phyloP scores from a whole-genome alignment of 140 eudicot genomes.

The Oenanthe javanica region DNA sequence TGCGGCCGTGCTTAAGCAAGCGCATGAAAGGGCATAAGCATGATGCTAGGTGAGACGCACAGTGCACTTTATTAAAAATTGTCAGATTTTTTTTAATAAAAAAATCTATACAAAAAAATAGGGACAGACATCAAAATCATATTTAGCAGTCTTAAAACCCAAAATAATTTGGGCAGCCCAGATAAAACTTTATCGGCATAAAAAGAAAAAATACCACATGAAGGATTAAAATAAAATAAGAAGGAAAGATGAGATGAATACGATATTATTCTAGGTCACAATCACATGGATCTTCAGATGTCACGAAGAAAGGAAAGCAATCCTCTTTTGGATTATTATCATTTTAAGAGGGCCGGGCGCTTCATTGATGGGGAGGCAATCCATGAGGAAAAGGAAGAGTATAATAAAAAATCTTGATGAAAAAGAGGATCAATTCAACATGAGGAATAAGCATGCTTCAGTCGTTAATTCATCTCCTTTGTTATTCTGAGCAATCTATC shows the following conservation, averaged over 20 bases:
- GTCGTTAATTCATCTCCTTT: neutral
- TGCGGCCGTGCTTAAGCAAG: neutral
- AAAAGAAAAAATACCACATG: neutral
- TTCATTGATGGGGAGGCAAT: neutral
- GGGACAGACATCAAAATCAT: neutral
- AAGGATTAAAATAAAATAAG: neutral
- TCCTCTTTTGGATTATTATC: neutral
- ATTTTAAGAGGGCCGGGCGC: neutral
- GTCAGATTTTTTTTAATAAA: neutral
- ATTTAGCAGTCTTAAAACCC: neutral
- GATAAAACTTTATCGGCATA: neutral
- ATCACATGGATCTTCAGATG: neutral
- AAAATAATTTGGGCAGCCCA: neutral
- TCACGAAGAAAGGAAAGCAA: neutral
- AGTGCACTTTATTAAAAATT: neutral
- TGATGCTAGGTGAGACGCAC: neutral
- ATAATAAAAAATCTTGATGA: neutral
- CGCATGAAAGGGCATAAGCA: neutral
- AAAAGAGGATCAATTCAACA: too few relatives aligned
- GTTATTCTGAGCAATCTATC: neutral
- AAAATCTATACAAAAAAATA: neutral
- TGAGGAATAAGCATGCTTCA: neutral
- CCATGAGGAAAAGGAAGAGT: neutral
- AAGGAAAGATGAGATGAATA: neutral
- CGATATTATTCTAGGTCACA: neutral